A percentile compares a stretch with the other conserved stretches of the same genome.
phyloP scores from a whole-genome alignment of 2,329 filamentous ascomycete genomes.

The Calonectria fujianensis region DNA sequence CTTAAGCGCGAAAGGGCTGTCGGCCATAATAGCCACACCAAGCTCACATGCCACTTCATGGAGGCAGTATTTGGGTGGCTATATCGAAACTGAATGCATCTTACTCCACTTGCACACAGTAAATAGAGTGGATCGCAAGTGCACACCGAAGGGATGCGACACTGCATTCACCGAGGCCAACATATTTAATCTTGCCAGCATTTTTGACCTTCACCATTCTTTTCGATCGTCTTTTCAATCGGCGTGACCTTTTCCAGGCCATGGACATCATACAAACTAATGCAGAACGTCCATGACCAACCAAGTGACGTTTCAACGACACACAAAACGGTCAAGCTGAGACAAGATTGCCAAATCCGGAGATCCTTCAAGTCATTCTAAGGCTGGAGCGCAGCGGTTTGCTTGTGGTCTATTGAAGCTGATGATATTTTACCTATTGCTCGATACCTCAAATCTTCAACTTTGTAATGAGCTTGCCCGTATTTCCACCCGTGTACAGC shows the following conservation, averaged over 20 bases:
- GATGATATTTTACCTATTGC: not conserved
- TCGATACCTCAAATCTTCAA: not conserved
- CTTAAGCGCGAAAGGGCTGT: conserved; percentile 76
- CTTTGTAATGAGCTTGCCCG: not conserved
- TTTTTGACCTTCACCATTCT: conserved; percentile 61
- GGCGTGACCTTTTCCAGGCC: conserved; percentile 65
- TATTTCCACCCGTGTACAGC: not conserved
- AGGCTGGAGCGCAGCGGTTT: not conserved
- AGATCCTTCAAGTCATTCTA: not conserved
- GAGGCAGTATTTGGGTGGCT: conserved; percentile 68
- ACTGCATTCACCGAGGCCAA: conserved; percentile 60
- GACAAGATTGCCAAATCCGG: not conserved
- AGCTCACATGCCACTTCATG: conserved; percentile 72
- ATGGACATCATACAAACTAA: conserved; percentile 73
- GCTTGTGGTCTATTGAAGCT: not conserved
- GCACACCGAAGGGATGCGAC: conserved; percentile 61
- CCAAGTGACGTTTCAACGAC: conserved; percentile 45
- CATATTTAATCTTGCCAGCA: conserved; percentile 72
- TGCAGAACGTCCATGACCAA: conserved; percentile 65
- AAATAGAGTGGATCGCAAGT: conserved; percentile 66
- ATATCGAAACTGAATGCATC: conserved; percentile 73
- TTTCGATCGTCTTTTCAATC: conserved; percentile 67
- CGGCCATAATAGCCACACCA: conserved; percentile 72
- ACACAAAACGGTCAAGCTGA: not conserved
- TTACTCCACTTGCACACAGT: conserved; percentile 72